Conservation (phyloP, 495 filamentous ascomycete genomes). For the Penicillium cosmopolitanum region DNA sequence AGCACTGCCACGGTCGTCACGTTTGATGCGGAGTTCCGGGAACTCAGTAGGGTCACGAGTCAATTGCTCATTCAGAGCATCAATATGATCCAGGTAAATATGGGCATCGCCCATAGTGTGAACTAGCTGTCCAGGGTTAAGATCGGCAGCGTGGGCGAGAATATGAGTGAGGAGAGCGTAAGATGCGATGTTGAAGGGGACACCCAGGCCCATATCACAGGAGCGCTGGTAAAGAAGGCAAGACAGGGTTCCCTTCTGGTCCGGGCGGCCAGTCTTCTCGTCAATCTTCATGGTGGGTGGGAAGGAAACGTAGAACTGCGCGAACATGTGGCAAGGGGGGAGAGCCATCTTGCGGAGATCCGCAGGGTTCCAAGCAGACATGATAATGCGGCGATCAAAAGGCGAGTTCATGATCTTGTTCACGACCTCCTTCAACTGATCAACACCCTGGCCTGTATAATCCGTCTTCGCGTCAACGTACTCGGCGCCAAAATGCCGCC, state of each 20-base stretch:
- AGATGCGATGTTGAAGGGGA: slow-evolving; percentile 95
- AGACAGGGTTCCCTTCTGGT: slow-evolving; percentile 66
- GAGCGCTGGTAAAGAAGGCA: slow-evolving; percentile 91
- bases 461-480: slow-evolving; percentile 80
- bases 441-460: slow-evolving; percentile 86
- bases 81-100: slow-evolving; percentile 91
- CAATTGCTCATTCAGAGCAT: slow-evolving; percentile 80
- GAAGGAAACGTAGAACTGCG: slow-evolving; percentile 94
- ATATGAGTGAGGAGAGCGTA: slow-evolving; percentile 95
- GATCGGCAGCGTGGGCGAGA: slow-evolving; percentile 81
- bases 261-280: slow-evolving; percentile 40
- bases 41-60: slow-evolving; percentile 79
- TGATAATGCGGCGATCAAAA: slow-evolving; percentile 85
- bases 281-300: slow-evolving; percentile 49
- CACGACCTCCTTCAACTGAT: slow-evolving; percentile 87
- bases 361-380: slow-evolving; percentile 90
- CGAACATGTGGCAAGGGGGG: slow-evolving; percentile 98
- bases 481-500: slow-evolving; percentile 94
- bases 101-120: slow-evolving; percentile 97
- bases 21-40: slow-evolving; percentile 71
- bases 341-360: slow-evolving; percentile 90
- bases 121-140: slow-evolving; percentile 81
- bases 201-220: slow-evolving; percentile 95
- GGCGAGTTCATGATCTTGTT: slow-evolving; percentile 79
- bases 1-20: slow-evolving; percentile 62